A percentile compares a stretch with the other conserved stretches of the same genome.
Evolutionary conservation across 2,329 filamentous ascomycete species (phyloP).

Genomic region (Grosmannia clavigera): DNA sequence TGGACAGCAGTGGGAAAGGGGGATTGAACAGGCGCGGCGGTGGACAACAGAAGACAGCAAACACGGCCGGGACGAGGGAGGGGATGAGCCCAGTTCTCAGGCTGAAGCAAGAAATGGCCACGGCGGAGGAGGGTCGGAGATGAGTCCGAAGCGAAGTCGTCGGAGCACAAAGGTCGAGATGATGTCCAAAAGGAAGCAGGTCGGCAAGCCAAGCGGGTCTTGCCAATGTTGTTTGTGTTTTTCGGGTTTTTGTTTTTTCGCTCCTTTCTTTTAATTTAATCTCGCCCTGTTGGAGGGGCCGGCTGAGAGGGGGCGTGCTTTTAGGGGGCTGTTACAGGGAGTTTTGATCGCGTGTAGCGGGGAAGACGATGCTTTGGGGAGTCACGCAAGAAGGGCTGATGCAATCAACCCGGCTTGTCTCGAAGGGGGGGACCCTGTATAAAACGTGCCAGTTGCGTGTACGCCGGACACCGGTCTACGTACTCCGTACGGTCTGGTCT

Average conservation of each 20-base stretch:
- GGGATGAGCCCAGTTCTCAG: not conserved
- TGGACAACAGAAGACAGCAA: not conserved
- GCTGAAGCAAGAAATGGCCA: not conserved
- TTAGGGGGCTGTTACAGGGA: not conserved
- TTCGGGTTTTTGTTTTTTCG: conserved; percentile 14
- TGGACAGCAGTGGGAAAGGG: not conserved
- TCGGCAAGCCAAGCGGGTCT: conserved; percentile 1
- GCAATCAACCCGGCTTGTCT: not conserved
- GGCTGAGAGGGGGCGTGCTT: not conserved
- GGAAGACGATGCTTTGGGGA: not conserved
- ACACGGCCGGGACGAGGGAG: not conserved
- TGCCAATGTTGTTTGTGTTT: conserved; percentile 8
- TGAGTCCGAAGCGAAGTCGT: not conserved
- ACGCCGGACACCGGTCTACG: not conserved
- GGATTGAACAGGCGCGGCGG: not conserved
- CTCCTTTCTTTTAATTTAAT: conserved; percentile 9
- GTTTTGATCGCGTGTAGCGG: not conserved
- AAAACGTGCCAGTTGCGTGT: not conserved
- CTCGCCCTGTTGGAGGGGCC: not conserved
- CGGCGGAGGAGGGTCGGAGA: not conserved
- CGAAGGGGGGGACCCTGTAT: too few relatives aligned
- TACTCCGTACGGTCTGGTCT: too few relatives aligned
- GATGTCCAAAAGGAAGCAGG: conserved; percentile 2
- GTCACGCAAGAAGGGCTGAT: not conserved
- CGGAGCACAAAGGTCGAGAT: not conserved